These are phyloP conservation scores for Brassica rapa DNA, from an alignment of 345 rosid species.

Conservation along the genomic window DNA sequence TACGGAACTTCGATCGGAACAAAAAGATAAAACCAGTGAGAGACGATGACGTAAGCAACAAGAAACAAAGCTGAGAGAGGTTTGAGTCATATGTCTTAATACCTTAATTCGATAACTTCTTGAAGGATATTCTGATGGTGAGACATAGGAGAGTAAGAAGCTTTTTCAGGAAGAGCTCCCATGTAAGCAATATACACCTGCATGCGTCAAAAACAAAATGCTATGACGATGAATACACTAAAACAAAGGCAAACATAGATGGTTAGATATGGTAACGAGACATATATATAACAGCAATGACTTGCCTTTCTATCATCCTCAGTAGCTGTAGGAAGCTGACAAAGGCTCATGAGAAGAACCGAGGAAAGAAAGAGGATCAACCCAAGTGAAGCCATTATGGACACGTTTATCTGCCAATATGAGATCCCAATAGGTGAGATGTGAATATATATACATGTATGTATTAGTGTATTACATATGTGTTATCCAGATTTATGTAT, in stretches of 20 bases:
- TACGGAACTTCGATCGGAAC: neutral
- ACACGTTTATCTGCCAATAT: neutral
- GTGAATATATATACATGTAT: neutral
- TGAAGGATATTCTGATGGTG: conserved; percentile 40
- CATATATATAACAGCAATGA: neutral
- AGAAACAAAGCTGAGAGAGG: neutral
- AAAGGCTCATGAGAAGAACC: neutral
- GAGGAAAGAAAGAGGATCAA: neutral
- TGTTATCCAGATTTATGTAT: neutral
- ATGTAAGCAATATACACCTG: conserved; percentile 41
- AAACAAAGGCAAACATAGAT: neutral
- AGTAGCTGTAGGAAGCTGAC: neutral
- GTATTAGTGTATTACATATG: neutral
- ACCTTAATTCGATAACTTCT: conserved; percentile 24
- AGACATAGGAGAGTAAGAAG: conserved; percentile 33
- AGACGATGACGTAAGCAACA: neutral
- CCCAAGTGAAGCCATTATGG: neutral
- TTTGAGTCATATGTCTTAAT: neutral
- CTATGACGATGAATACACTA: neutral
- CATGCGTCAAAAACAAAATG: neutral
- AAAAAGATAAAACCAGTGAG: neutral
- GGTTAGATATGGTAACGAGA: neutral
- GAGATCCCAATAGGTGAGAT: neutral
- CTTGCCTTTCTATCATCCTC: neutral
- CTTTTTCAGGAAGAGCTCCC: conserved; percentile 35